Conservation (phyloP, 169 alveolate genomes). For the Plasmodium ovale region DNA sequence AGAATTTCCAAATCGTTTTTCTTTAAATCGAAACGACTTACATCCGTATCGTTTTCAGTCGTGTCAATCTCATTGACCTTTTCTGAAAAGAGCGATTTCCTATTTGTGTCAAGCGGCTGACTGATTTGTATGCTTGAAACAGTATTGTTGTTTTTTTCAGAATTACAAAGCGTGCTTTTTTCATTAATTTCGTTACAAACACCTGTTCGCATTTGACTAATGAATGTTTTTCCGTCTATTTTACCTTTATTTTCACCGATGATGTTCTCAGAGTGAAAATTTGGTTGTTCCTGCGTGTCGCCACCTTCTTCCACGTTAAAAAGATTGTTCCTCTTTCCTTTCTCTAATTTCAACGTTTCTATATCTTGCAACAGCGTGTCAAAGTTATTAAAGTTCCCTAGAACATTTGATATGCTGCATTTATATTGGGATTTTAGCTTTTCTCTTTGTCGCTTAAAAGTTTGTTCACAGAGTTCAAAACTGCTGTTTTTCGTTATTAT, state of each 20-base stretch:
- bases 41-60: background rate
- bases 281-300: background rate
- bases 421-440: slow-evolving; percentile 50
- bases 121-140: background rate
- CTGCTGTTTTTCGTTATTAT: slow-evolving; percentile 21
- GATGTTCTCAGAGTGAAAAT: background rate
- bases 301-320: background rate
- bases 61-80: background rate
- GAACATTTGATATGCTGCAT: slow-evolving; percentile 1
- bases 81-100: background rate
- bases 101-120: background rate
- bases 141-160: slow-evolving; percentile 5
- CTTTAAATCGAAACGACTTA: background rate
- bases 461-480: slow-evolving; percentile 39
- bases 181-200: background rate
- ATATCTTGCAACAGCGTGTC: slow-evolving; percentile 14
- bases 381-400: slow-evolving; percentile 6
- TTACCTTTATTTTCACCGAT: background rate
- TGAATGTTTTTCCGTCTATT: background rate
- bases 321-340: slow-evolving; percentile 3
- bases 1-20: background rate
- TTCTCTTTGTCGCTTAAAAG: slow-evolving; percentile 59
- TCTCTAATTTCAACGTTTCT: slow-evolving; percentile 9
- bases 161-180: background rate
- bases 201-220: background rate